A percentile compares a stretch with the other conserved stretches of the same genome.
These are phyloP conservation scores for Parsonsia alboflavescens DNA, from an alignment of 257 asterid genomes.

Conservation along the genomic window DNA sequence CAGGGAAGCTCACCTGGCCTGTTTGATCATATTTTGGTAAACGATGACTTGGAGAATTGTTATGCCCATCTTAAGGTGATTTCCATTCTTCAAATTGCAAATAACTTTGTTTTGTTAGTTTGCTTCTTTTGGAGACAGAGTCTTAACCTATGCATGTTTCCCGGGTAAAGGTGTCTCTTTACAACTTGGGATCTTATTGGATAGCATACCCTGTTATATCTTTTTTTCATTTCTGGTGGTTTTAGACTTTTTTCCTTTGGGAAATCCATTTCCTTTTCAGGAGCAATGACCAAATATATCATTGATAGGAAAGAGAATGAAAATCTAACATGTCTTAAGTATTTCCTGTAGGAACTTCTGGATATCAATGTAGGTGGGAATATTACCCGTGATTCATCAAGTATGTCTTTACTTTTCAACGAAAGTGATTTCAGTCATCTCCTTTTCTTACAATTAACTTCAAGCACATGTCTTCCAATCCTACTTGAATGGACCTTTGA, in stretches of 20 bases:
- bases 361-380: constrained; percentile 40
- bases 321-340: neutral
- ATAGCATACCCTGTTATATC: neutral
- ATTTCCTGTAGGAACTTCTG: constrained; percentile 49
- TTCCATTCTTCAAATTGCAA: constrained; percentile 4
- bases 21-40: constrained; percentile 72
- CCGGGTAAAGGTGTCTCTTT: neutral
- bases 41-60: constrained; percentile 67
- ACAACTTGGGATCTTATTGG: neutral
- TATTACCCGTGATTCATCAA: constrained; percentile 28
- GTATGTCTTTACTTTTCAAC: constrained; percentile 33
- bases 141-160: neutral
- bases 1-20: constrained; percentile 69
- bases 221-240: neutral
- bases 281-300: neutral
- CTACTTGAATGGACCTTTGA: constrained; percentile 11
- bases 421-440: neutral
- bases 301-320: neutral
- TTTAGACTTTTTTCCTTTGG: neutral
- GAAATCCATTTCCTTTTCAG: neutral
- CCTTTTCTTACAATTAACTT: neutral
- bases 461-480: neutral
- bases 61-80: constrained; percentile 70
- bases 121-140: neutral
- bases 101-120: neutral